Percentiles rank a stretch among this genome's conserved stretches.
Conservation (phyloP, 306 rosid species). For the Adenanthera pavonina region DNA sequence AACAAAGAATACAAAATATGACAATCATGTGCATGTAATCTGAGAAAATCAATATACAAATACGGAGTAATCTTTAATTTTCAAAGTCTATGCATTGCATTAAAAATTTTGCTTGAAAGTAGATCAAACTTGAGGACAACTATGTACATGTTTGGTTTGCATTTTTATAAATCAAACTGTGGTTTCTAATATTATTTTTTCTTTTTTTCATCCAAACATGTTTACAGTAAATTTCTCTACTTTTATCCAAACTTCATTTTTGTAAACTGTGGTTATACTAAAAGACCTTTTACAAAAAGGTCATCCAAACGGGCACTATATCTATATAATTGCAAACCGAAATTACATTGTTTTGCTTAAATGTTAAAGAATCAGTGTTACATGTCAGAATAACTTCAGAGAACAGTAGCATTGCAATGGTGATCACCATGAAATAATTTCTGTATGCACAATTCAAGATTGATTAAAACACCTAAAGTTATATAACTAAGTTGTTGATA, state of each 20-base stretch:
- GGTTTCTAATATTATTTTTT: too few relatives aligned
- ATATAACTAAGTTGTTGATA: conserved; percentile 18
- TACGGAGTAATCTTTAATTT: conserved; percentile 11
- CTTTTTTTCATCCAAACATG: too few relatives aligned
- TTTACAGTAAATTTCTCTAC: too few relatives aligned
- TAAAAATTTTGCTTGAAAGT: not conserved
- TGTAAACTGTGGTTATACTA: too few relatives aligned
- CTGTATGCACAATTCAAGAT: not conserved
- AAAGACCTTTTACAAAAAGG: too few relatives aligned
- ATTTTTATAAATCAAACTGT: too few relatives aligned
- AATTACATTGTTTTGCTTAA: not conserved
- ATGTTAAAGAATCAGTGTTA: not conserved
- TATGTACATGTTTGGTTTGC: too few relatives aligned
- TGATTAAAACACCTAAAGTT: not conserved
- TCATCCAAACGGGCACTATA: not conserved
- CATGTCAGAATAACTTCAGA: not conserved
- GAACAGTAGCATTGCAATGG: not conserved
- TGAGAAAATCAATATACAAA: conserved; percentile 11
- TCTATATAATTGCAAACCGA: not conserved
- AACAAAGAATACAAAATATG: conserved; percentile 30
- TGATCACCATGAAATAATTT: not conserved
- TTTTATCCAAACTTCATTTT: too few relatives aligned
- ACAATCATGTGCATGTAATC: conserved; percentile 13
- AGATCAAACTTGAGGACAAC: conserved; percentile 29
- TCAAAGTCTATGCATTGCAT: not conserved